Evolutionary conservation across 2,329 filamentous ascomycete species (phyloP).

Genomic region (Helotiales sp.): DNA sequence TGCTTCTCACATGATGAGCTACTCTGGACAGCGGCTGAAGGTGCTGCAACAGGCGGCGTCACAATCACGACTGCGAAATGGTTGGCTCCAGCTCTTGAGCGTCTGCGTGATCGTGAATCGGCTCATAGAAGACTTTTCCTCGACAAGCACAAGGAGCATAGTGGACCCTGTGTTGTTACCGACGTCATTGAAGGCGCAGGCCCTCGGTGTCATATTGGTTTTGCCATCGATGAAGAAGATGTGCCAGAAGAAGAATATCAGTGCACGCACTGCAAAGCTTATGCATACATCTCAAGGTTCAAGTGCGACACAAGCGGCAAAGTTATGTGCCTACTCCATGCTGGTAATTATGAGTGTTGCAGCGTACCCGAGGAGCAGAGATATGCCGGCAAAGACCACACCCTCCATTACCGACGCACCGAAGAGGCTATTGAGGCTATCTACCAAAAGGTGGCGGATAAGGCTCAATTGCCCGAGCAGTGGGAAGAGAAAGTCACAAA

Average conservation of each 20-base stretch:
- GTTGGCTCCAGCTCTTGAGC: constrained; percentile 83
- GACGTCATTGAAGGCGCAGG: constrained; percentile 31
- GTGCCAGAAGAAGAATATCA: constrained; percentile 90
- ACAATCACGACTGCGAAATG: constrained; percentile 92
- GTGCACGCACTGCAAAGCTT: constrained; percentile 88
- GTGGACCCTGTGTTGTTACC: constrained; percentile 33
- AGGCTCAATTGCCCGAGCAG: constrained; percentile 78
- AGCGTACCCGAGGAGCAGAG: constrained; percentile 65
- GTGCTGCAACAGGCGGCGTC: constrained; percentile 61
- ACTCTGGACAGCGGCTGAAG: constrained; percentile 84
- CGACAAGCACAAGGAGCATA: constrained; percentile 59
- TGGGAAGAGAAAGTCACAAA: constrained; percentile 92
- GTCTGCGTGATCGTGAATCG: constrained; percentile 74
- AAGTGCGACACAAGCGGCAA: constrained; percentile 81
- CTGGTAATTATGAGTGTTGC: constrained; percentile 80
- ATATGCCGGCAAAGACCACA: constrained; percentile 69
- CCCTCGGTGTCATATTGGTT: constrained; percentile 55
- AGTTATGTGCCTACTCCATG: constrained; percentile 79
- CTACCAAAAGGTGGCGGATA: constrained; percentile 79
- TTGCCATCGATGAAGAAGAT: constrained; percentile 69
- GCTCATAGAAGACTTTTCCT: constrained; percentile 68
- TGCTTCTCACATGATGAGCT: constrained; percentile 98
- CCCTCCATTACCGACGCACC: constrained; percentile 74
- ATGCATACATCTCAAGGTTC: constrained; percentile 87
- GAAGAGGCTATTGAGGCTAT: constrained; percentile 66